A percentile compares a stretch with the other conserved stretches of the same genome.
These are phyloP conservation scores for Albophoma yamanashiensis DNA, from an alignment of 2,329 filamentous ascomycete species.

Conservation along the genomic window DNA sequence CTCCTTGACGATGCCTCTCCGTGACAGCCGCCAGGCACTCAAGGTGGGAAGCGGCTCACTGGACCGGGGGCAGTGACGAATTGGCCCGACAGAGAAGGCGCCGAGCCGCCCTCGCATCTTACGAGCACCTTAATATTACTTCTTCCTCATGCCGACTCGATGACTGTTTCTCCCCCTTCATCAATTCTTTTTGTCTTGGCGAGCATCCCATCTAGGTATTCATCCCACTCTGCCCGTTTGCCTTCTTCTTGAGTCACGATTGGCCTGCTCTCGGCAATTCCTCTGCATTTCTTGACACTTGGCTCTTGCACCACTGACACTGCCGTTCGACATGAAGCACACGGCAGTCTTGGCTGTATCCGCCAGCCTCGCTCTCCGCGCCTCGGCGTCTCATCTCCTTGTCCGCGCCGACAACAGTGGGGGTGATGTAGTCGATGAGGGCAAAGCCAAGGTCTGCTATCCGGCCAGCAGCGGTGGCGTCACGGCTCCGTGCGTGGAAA, in stretches of 20 bases:
- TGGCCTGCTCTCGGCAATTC: neutral
- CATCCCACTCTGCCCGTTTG: neutral
- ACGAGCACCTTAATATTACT: neutral
- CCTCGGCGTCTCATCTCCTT: slow-evolving; percentile 1
- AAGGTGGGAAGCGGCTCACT: neutral
- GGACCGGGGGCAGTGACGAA: neutral
- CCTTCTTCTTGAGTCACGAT: neutral
- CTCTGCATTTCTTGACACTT: neutral
- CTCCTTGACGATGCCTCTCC: neutral
- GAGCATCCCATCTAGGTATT: neutral
- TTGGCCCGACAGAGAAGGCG: neutral
- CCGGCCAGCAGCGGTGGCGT: neutral
- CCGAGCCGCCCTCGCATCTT: neutral
- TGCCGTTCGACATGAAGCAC: slow-evolving; percentile 7
- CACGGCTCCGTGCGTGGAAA: slow-evolving; percentile 17
- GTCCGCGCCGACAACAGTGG: neutral
- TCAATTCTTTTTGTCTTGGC: neutral
- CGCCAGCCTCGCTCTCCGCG: slow-evolving; percentile 6
- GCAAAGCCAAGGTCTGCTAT: slow-evolving; percentile 5
- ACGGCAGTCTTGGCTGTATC: slow-evolving; percentile 2
- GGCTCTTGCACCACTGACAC: neutral
- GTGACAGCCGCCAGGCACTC: neutral
- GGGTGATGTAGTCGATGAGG: neutral
- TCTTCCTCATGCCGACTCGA: neutral
- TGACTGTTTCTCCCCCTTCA: neutral